phyloP scores from a whole-genome alignment of 257 asterid species.

The Plantago major region DNA sequence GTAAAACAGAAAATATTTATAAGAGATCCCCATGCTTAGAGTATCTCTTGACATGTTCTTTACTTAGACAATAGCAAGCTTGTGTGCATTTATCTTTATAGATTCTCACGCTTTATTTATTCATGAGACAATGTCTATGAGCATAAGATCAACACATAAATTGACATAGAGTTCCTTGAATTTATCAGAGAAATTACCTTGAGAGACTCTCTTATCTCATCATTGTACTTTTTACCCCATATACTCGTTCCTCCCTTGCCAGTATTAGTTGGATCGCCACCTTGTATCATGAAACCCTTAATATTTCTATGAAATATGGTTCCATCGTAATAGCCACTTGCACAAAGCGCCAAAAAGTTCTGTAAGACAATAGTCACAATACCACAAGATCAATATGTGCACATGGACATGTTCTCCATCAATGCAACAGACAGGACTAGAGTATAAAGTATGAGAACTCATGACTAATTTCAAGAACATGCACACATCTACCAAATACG shows the following conservation, averaged over 20 bases:
- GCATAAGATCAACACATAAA: no score
- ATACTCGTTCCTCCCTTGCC: slow-evolving; percentile 97
- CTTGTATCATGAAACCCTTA: slow-evolving; percentile 96
- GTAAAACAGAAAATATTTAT: no score
- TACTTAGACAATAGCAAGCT: no score
- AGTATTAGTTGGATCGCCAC: slow-evolving; percentile 93
- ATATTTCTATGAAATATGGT: slow-evolving; percentile 94
- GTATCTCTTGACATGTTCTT: no score
- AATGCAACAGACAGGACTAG: neutral
- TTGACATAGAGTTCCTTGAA: neutral
- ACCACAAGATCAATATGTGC: neutral
- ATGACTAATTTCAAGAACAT: neutral
- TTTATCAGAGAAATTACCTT: slow-evolving; percentile 49
- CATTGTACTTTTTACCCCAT: slow-evolving; percentile 92
- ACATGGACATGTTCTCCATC: slow-evolving; percentile 6
- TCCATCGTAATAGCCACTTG: slow-evolving; percentile 92
- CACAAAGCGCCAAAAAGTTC: slow-evolving; percentile 88
- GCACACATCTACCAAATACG: neutral
- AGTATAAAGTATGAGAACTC: neutral
- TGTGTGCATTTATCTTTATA: no score
- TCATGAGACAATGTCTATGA: no score
- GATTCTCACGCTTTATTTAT: no score
- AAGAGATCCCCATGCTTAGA: no score
- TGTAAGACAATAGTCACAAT: slow-evolving; percentile 27
- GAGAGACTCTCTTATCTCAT: slow-evolving; percentile 91